Evolutionary conservation across 345 rosid genomes (phyloP), one percentile per base, ranked within the genome.

Genomic region (Rubroshorea leprosula): DNA sequence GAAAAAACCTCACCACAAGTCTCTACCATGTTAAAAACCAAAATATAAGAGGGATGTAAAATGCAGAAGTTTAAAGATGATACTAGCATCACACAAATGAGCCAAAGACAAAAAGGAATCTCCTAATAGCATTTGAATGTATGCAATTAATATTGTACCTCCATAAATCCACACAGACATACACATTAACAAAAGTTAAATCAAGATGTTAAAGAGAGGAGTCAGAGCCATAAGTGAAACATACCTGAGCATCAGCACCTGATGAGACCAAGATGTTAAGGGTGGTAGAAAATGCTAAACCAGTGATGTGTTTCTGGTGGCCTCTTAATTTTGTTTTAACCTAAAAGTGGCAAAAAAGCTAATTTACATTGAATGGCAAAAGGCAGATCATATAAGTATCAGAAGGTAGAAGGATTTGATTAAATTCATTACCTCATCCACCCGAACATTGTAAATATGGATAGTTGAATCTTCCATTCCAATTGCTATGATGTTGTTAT

Each of bases 221-320:
- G 41, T 35, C 41, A 24, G 18, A 2, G 41, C 12, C 41, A 24
- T 43, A n/a, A 21, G 6, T 2, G 21, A 21, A 24, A 58, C 68
- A 62, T 63, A 85, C 97, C 85, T 83, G 96, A 68, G 94, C 83
- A 80, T 90, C 97, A 14, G 91, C 94, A 26, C 96, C 97, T 4
- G 94, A 80, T 19, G 97, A 90, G 54, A 87, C 87, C 16, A 90
- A 74, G 47, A 71, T 62, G 57, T 82, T 85, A 49, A 82, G 79
- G 46, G 49, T 68, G 10, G 60, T 64, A 51, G 96, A 82, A 77
- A 87, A 90, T 52, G 96, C 96, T 57, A 90, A 75, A 51, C 97
- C 96, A 3, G 81, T 85, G 25, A 90, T 72, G 54, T 73, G 76
- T 72, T 85, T 85, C 56, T 77, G 85, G 58, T 87, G 97, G 64